Percentiles rank a stretch among this genome's conserved stretches.
Conservation (phyloP, 73 alveolate genomes). For the Loxodes magnus region DNA sequence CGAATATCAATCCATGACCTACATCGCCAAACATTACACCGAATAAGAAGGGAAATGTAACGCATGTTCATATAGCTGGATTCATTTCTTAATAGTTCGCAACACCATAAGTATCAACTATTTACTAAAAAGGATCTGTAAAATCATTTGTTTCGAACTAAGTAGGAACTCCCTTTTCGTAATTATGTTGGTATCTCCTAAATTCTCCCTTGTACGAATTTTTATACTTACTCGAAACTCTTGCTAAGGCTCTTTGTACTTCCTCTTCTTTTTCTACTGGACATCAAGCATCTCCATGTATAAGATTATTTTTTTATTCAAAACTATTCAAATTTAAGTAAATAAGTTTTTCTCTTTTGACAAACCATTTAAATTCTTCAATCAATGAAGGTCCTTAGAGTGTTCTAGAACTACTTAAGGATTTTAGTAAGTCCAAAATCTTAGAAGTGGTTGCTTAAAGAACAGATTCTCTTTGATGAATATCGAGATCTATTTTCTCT, state of each 20-base stretch:
- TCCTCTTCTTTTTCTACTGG: constrained; percentile 27
- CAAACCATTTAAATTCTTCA: constrained; percentile 22
- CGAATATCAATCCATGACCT: constrained; percentile 79
- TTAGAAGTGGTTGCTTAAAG: not conserved
- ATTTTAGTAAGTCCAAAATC: constrained; percentile 6
- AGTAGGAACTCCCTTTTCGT: constrained; percentile 62
- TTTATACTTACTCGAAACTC: constrained; percentile 14
- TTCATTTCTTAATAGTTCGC: constrained; percentile 80
- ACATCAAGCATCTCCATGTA: constrained; percentile 48
- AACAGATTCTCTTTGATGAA: not conserved
- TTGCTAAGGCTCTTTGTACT: constrained; percentile 19
- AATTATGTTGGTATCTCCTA: constrained; percentile 2
- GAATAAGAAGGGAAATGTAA: constrained; percentile 84
- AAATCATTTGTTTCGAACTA: constrained; percentile 65
- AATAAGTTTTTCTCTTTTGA: constrained; percentile 27
- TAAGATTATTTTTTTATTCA: constrained; percentile 20
- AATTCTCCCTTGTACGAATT: constrained; percentile 21
- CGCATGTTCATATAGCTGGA: constrained; percentile 75
- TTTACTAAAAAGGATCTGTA: constrained; percentile 68
- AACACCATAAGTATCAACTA: constrained; percentile 86
- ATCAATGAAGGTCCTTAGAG: no score
- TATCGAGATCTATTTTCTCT: constrained; percentile 6
- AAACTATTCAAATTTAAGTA: constrained; percentile 38
- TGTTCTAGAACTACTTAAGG: no score
- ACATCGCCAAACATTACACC: constrained; percentile 97